These are phyloP conservation scores for Wickerhamiella sorbophila DNA, from an alignment of 805 yeast genomes.

Conservation along the genomic window DNA sequence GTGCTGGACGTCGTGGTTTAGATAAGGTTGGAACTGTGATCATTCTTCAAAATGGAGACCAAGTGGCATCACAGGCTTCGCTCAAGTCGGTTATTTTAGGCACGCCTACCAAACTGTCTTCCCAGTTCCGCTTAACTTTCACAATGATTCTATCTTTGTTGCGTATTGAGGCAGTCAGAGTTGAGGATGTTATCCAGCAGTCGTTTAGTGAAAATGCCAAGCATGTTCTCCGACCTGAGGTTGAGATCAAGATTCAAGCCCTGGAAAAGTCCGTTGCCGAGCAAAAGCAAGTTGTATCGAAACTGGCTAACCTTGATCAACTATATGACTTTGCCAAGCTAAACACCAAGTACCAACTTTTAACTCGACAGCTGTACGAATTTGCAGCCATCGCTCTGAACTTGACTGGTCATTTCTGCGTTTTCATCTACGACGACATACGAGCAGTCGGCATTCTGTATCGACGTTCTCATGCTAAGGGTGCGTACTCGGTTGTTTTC, in stretches of 20 bases:
- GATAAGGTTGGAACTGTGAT: slow-evolving; percentile 92
- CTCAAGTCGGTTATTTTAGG: slow-evolving; percentile 79
- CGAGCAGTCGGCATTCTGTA: not conserved
- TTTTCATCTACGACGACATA: not conserved
- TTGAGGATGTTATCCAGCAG: slow-evolving; percentile 96
- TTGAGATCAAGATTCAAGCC: slow-evolving; percentile 47
- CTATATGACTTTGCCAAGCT: slow-evolving; percentile 1
- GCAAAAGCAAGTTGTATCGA: not conserved
- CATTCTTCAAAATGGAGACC: slow-evolving; percentile 46
- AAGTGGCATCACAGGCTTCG: slow-evolving; percentile 26
- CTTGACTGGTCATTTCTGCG: not conserved
- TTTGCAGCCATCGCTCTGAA: not conserved
- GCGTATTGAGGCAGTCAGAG: slow-evolving; percentile 85
- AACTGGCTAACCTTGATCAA: not conserved
- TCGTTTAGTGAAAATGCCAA: slow-evolving; percentile 86
- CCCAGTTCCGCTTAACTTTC: slow-evolving; percentile 89
- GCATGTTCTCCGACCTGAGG: slow-evolving; percentile 76
- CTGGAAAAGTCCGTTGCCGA: slow-evolving; percentile 8
- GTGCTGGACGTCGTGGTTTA: slow-evolving; percentile 96
- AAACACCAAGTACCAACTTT: slow-evolving; percentile 1
- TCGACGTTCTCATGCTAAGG: not conserved
- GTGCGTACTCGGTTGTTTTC: not conserved
- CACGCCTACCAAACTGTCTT: slow-evolving; percentile 72
- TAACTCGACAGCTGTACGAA: slow-evolving; percentile 4
- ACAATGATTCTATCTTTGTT: slow-evolving; percentile 82